Conservation (phyloP, 139 green algal species). For the Chlamydomonas applanata region DNA sequence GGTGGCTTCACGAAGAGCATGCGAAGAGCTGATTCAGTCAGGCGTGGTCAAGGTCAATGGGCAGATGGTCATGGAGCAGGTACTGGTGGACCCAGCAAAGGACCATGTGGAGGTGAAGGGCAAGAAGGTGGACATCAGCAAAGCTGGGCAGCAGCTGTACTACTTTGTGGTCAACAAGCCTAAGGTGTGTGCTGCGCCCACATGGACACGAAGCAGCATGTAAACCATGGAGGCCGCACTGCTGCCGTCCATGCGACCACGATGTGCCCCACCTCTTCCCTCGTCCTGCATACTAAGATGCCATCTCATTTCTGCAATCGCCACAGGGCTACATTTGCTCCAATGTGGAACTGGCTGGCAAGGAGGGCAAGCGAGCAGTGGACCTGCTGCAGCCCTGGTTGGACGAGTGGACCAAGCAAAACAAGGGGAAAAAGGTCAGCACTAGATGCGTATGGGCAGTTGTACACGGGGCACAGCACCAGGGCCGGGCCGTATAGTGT, state of each 20-base stretch:
- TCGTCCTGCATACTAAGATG: too few species aligned
- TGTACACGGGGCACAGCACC: too few species aligned
- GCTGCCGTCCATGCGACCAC: background rate
- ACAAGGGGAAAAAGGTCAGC: constrained; percentile 15
- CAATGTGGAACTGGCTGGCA: constrained; percentile 22
- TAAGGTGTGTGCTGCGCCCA: constrained; percentile 20
- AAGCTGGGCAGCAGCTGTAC: constrained; percentile 33
- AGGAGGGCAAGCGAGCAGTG: constrained; percentile 48
- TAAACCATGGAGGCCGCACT: too few species aligned
- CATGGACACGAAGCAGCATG: background rate
- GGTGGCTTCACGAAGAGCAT: constrained; percentile 78
- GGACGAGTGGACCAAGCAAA: constrained; percentile 32
- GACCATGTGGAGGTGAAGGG: constrained; percentile 39
- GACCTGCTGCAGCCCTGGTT: constrained; percentile 71
- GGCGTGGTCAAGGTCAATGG: constrained; percentile 87
- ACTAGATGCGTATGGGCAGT: too few species aligned
- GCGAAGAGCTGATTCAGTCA: constrained; percentile 77
- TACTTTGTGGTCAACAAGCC: constrained; percentile 80
- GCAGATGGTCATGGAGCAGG: constrained; percentile 54
- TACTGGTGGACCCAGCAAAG: constrained; percentile 31
- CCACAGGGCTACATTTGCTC: constrained; percentile 75
- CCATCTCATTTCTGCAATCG: constrained; percentile 64
- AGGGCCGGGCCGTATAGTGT: too few species aligned
- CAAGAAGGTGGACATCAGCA: background rate
- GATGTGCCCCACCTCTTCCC: too few species aligned